These are phyloP conservation scores for Filobasidium floriforme DNA, from an alignment of 768 basidiomycete genomes.

Conservation along the genomic window DNA sequence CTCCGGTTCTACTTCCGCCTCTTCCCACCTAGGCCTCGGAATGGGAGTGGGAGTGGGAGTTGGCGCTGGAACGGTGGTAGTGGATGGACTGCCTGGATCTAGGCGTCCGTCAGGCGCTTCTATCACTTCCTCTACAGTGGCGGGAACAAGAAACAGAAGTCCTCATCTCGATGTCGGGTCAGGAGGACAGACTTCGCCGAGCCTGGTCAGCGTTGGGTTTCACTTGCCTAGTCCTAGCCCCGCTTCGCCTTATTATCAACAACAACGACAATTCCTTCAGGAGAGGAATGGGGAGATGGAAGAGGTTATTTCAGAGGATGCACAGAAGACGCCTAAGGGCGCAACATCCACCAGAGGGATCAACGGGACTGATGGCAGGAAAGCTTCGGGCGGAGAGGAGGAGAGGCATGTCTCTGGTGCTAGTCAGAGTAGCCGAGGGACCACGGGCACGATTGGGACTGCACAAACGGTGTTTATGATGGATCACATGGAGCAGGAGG, in stretches of 20 bases:
- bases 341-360: background rate
- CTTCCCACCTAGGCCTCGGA: background rate
- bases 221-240: conserved; percentile 13
- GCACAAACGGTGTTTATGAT: background rate
- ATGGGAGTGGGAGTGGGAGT: conserved; percentile 1
- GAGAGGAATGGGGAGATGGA: background rate
- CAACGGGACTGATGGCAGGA: background rate
- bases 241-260: conserved; percentile 6
- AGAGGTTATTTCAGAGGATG: background rate
- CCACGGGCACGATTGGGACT: background rate
- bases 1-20: background rate
- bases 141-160: too few relatives aligned
- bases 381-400: background rate
- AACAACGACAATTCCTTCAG: background rate
- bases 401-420: background rate
- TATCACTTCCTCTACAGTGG: background rate
- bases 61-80: background rate
- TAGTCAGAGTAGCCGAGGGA: background rate
- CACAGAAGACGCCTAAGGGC: background rate
- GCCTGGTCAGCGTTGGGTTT: background rate
- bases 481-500: background rate
- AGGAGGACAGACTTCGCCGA: background rate
- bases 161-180: too few relatives aligned
- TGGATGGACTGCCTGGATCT: background rate
- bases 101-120: background rate